Base-by-base conservation (phyloP, 768 basidiomycete species). In the Suillus americanus region DNA sequence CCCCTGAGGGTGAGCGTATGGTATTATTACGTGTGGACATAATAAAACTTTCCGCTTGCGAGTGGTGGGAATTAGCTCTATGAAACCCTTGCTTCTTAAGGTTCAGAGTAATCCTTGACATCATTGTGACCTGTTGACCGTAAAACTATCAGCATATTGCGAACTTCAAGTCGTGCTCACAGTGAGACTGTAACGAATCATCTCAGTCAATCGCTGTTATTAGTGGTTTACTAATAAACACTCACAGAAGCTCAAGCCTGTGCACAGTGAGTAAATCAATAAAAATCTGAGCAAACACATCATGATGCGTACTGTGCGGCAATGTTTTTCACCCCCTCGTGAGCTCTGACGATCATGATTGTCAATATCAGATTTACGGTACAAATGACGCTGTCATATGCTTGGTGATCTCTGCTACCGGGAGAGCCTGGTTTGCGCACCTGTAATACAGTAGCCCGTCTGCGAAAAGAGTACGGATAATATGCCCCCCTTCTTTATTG, bases 101-200 rank as follows among this genome's bases (percentile, higher is more conserved):
- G 71, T 83, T 85, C 30, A 89, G 80, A 1, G 88, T 89, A 57
- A 89, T 89, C 9, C 88, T 82, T 3, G 86, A 88, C 82, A 89
- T 87, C 85, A 89, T 89, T 0, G 86, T 79, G 13, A 89, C 85
- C 74, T 83, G 69, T 35, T 71, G 23, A 65, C 14, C 23, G 14
- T 23, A 43, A 43, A 57, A 40, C 8, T 38, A 7, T 37, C 48
- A 61, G 37, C 28, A 64, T 40, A 45, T 41, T 33, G 9, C 16
- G n/a, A 12, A 16, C 23, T 14, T 60, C 28, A 23, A 51, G 35
- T 28, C 54, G 50, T 28, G 53, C 73, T 23, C 50, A 75, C 63
- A 30, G 63, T 67, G 14, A 68, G 60, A 43, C 67, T 64, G 45
- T 50, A 46, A 66, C 40, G 8, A 75, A 75, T 73, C 57, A 82